A percentile compares a stretch with the other conserved stretches of the same genome.
Conservation (phyloP, 1,284 basidiomycete genomes). For the Fomitopsis schrenkii region DNA sequence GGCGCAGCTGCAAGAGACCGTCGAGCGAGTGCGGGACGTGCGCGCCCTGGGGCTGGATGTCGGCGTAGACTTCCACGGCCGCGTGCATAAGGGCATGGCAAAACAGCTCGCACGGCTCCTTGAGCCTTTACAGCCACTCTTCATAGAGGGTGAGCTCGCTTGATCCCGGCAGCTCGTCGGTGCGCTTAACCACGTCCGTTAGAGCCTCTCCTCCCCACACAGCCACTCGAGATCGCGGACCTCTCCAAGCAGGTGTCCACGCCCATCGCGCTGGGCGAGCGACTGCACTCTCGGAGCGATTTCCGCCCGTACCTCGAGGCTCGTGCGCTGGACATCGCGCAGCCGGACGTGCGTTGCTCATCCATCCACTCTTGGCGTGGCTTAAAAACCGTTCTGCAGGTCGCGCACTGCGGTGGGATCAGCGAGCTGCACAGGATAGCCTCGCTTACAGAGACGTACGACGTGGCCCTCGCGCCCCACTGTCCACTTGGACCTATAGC, state of each 20-base stretch:
- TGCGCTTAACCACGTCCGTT: neutral
- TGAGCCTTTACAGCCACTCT: constrained; percentile 64
- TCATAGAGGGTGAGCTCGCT: constrained; percentile 55
- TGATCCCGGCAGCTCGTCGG: neutral
- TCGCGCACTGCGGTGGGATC: constrained; percentile 70
- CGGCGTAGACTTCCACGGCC: constrained; percentile 58
- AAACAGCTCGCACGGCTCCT: constrained; percentile 69
- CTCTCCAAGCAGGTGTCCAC: constrained; percentile 57
- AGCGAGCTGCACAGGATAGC: constrained; percentile 70
- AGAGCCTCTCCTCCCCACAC: constrained; percentile 69
- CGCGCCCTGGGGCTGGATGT: constrained; percentile 65
- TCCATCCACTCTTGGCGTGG: neutral
- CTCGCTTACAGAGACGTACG: constrained; percentile 64
- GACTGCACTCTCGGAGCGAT: constrained; percentile 66
- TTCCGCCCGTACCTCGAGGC: constrained; percentile 69
- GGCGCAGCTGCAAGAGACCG: constrained; percentile 49
- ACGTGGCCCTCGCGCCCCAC: constrained; percentile 60
- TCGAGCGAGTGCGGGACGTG: constrained; percentile 60
- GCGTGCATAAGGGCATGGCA: constrained; percentile 74
- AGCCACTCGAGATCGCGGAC: constrained; percentile 65
- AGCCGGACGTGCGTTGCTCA: constrained; percentile 55
- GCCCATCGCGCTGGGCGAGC: constrained; percentile 71
- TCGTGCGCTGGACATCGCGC: constrained; percentile 69
- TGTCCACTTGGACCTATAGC: constrained; percentile 70
- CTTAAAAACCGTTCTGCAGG: constrained; percentile 27